A percentile compares a stretch with the other conserved stretches of the same genome.
Conservation (phyloP, 2,329 filamentous ascomycete species). For the Hymenoscyphus scutula region DNA sequence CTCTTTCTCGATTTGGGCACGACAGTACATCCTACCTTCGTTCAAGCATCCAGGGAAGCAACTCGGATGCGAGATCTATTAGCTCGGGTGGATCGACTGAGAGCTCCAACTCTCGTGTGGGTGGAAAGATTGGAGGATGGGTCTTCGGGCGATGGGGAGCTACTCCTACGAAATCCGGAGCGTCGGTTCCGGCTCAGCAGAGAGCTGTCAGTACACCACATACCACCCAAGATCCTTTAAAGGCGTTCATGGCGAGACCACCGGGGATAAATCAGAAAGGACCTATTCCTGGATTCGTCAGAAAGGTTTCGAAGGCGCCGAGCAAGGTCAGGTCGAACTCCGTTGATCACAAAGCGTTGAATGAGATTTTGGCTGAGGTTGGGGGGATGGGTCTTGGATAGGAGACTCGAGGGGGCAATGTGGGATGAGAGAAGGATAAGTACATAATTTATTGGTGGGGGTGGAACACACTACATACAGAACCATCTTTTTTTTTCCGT, state of each 20-base stretch:
- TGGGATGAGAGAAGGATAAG: not conserved
- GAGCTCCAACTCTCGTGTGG: conserved; percentile 36
- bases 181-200: conserved; percentile 19
- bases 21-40: conserved; percentile 55
- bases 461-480: not conserved
- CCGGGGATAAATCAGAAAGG: conserved; percentile 80
- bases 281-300: conserved; percentile 65
- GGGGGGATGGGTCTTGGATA: not conserved
- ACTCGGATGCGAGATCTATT: conserved; percentile 35
- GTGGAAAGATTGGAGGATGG: conserved; percentile 62
- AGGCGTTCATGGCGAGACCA: conserved; percentile 46
- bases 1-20: conserved; percentile 46
- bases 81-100: conserved; percentile 27
- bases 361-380: conserved; percentile 30
- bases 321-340: conserved; percentile 30
- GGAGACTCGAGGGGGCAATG: not conserved
- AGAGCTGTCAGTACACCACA: conserved; percentile 35
- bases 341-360: conserved; percentile 34
- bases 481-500: not conserved
- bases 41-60: conserved; percentile 46
- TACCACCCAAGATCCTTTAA: conserved; percentile 35
- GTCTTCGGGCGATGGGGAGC: conserved; percentile 62
- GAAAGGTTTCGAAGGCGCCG: conserved; percentile 41
- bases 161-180: conserved; percentile 43
- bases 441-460: conserved; percentile 3